Evolutionary conservation across 2,329 filamentous ascomycete genomes (phyloP).

Genomic region (Hypoxylon sp.): DNA sequence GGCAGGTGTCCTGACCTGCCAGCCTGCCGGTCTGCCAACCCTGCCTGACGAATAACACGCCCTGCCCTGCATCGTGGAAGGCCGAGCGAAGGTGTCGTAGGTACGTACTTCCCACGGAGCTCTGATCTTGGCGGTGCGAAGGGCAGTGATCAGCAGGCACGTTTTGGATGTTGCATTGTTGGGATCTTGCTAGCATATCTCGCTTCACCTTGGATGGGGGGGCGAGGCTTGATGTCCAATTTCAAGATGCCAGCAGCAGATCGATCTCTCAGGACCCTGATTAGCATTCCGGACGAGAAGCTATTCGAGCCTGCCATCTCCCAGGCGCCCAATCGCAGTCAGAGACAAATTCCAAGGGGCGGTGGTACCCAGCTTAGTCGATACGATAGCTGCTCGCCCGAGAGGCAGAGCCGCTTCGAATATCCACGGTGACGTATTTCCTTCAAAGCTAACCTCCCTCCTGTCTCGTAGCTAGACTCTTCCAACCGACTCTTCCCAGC

Average conservation of each 20-base stretch:
- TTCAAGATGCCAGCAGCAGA: conserved; percentile 23
- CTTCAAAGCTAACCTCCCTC: not conserved
- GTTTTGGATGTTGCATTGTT: conserved; percentile 34
- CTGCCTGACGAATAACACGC: no score
- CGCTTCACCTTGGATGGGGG: conserved; percentile 16
- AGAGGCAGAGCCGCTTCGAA: not conserved
- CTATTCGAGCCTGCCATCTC: conserved; percentile 7
- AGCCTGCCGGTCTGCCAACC: no score
- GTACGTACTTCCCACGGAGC: conserved; percentile 19
- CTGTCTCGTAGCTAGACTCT: not conserved
- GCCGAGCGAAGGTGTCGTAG: conserved; percentile 5
- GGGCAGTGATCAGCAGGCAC: conserved; percentile 36
- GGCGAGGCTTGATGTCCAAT: conserved; percentile 14
- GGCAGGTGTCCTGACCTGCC: conserved; percentile 18
- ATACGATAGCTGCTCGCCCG: not conserved
- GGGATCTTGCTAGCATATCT: conserved; percentile 35
- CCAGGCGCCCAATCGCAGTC: conserved; percentile 11
- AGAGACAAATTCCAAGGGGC: conserved; percentile 22
- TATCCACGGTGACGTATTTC: conserved; percentile 15
- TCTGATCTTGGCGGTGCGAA: conserved; percentile 20
- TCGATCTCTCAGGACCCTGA: conserved; percentile 18
- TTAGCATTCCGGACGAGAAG: conserved; percentile 23
- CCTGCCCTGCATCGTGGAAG: not conserved
- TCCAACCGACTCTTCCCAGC: not conserved
- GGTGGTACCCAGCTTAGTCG: not conserved